phyloP scores from a whole-genome alignment of 2,329 filamentous ascomycete genomes.

The Lachnellula cervina region DNA sequence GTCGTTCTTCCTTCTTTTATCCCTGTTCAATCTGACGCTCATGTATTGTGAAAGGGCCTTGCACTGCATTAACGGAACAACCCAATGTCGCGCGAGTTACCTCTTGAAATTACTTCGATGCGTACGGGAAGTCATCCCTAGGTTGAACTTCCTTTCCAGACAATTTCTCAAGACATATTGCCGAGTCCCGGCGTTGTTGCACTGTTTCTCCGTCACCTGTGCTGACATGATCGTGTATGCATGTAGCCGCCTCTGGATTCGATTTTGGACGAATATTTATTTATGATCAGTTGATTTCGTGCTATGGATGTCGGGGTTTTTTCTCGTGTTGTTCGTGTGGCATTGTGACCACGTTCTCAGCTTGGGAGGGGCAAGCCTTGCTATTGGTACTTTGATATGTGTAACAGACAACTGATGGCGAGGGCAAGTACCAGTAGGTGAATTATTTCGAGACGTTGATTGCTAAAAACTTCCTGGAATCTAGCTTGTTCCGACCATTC shows the following conservation, averaged over 20 bases:
- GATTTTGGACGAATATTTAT: not conserved
- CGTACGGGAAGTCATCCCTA: no score
- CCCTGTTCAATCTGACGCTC: no score
- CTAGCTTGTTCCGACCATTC: not conserved
- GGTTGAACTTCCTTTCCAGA: no score
- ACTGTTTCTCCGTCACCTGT: not conserved
- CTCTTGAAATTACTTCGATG: no score
- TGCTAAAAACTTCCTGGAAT: not conserved
- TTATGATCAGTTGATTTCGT: not conserved
- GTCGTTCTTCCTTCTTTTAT: no score
- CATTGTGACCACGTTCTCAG: no score
- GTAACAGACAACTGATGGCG: not conserved
- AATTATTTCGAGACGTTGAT: not conserved
- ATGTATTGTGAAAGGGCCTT: not conserved
- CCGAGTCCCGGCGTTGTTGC: not conserved
- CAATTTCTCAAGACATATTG: no score
- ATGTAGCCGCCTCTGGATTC: not conserved
- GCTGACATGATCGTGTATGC: not conserved
- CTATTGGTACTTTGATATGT: not conserved
- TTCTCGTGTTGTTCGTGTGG: not conserved
- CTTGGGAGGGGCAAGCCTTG: no score
- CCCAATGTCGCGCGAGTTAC: no score
- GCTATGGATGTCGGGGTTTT: not conserved
- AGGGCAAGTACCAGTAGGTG: not conserved
- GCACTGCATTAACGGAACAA: not conserved